phyloP scores from a whole-genome alignment of 176 grass and related monocot genomes.

The Areca catechu region DNA sequence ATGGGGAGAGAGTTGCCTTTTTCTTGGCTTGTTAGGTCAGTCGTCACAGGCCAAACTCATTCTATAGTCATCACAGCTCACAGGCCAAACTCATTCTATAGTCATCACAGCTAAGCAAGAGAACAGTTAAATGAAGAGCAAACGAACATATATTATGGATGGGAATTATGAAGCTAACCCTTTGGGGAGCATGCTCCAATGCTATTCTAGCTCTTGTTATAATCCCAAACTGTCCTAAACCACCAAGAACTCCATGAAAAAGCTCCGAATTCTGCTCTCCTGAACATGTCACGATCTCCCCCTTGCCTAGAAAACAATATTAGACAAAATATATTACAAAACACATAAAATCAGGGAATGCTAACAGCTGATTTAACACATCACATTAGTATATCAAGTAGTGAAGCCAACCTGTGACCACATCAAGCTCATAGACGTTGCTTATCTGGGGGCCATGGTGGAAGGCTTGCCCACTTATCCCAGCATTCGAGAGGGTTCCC shows the following conservation, averaged over 20 bases:
- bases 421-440: slow-evolving; percentile 76
- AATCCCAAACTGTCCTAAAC: slow-evolving; percentile 83
- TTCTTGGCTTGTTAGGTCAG: no score
- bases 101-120: no score
- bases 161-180: slow-evolving; percentile 27
- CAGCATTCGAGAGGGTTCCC: slow-evolving; percentile 92
- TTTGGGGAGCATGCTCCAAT: slow-evolving; percentile 70
- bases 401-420: slow-evolving; percentile 46
- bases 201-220: slow-evolving; percentile 91
- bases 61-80: no score
- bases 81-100: no score
- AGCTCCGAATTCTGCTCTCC: slow-evolving; percentile 50
- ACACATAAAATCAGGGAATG: no score
- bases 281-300: slow-evolving; percentile 76
- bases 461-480: slow-evolving; percentile 85
- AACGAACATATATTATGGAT: no score
- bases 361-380: no score
- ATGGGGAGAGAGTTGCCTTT: no score
- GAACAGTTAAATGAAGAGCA: no score
- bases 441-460: slow-evolving; percentile 77
- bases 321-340: no score
- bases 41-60: no score
- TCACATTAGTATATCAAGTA: no score
- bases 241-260: slow-evolving; percentile 73
- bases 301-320: slow-evolving; percentile 42